Base-by-base conservation (phyloP, 306 rosid species). In the Trifolium dubium region DNA sequence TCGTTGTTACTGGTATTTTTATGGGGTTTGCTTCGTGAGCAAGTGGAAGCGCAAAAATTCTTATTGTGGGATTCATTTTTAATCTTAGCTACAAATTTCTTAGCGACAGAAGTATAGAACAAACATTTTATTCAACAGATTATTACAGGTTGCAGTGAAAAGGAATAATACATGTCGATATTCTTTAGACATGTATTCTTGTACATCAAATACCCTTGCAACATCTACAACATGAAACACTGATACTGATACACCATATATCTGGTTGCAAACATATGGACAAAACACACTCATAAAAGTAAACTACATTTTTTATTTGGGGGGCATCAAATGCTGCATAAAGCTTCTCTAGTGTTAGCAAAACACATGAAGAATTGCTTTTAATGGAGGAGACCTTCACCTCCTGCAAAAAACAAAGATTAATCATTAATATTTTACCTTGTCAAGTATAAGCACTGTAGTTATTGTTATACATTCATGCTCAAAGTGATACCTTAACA, bases 401-500 rank as follows among this genome's bases (percentile, higher is more conserved):
- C 39, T 30, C 17, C 87, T 69, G 74, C 73, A 79, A 53, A 43
- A 68, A 51, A 4, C n/a, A 41, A 43, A 72, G 44, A 58, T 30
- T 9, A n/a, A 37, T 58, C 67, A 58, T 31, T 53, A 71, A 65
- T 49, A 65, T 41, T 34, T 40, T 41, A 12, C 46, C 56, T 6
- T 34, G 28, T 28, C 58, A 79, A 31, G 61, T 12, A 58, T 23
- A 64, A 73, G 13, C 72, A 61, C 1, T 18, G 70, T 19, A 71
- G 64, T 29, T 64, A 58, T 31, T 30, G 23, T 55, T 14, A 55
- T 69, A 69, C 51, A n/a, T 23, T 41, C 19, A 47, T 40, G 13
- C 2, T 31, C 35, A 67, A 53, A 13, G 14, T 43, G 31, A 75
- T 82, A 85, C 89, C 86, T 11, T 10, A 66, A 72, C 97, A 88